These are phyloP conservation scores for Clonostachys chloroleuca DNA, from an alignment of 2,329 filamentous ascomycete genomes.

Conservation along the genomic window DNA sequence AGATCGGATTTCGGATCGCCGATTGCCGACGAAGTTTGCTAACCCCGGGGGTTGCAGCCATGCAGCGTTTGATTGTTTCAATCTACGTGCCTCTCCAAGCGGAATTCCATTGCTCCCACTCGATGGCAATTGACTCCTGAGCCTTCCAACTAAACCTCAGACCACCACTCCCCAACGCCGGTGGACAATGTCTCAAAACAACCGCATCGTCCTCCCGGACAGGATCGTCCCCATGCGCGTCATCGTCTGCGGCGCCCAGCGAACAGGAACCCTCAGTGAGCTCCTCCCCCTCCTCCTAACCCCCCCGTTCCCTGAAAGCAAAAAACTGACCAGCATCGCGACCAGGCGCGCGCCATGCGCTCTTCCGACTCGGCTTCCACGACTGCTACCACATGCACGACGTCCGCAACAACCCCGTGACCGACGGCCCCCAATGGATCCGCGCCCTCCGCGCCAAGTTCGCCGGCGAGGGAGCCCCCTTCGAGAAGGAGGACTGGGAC, in stretches of 20 bases:
- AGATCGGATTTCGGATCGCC: too few species aligned
- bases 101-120: too few species aligned
- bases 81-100: too few species aligned
- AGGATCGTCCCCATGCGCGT: slow-evolving; percentile 31
- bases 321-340: background rate
- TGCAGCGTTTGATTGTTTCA: too few species aligned
- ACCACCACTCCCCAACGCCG: background rate
- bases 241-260: slow-evolving; percentile 30
- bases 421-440: slow-evolving; percentile 18
- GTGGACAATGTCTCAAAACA: background rate
- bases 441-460: slow-evolving; percentile 24
- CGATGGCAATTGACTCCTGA: too few species aligned
- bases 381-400: slow-evolving; percentile 29
- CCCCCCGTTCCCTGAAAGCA: background rate
- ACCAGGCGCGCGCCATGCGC: slow-evolving; percentile 23
- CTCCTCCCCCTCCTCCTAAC: background rate
- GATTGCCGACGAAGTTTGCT: too few species aligned
- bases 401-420: slow-evolving; percentile 14
- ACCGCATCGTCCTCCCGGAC: slow-evolving; percentile 10
- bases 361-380: slow-evolving; percentile 26
- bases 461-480: slow-evolving; percentile 14
- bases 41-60: too few species aligned
- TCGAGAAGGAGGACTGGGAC: slow-evolving; percentile 37
- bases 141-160: too few species aligned
- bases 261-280: slow-evolving; percentile 30